phyloP scores from a whole-genome alignment of 2,329 filamentous ascomycete species.

The Xylaria sp. region DNA sequence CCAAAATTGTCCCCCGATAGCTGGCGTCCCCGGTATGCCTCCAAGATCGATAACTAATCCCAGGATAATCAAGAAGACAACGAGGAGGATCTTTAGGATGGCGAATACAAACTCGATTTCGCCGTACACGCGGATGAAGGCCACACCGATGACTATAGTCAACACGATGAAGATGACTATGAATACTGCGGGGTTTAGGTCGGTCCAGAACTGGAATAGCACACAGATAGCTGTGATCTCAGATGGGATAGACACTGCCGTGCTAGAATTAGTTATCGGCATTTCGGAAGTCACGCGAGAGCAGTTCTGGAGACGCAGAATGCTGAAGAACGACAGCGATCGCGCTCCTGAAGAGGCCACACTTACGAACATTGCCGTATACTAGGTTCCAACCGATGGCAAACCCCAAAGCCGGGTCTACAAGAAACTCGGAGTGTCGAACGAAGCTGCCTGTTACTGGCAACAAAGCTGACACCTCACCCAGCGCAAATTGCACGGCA shows the following conservation, averaged over 20 bases:
- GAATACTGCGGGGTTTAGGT: slow-evolving; percentile 64
- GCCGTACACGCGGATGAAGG: slow-evolving; percentile 68
- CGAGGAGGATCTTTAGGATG: slow-evolving; percentile 68
- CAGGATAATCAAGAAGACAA: slow-evolving; percentile 71
- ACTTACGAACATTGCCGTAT: slow-evolving; percentile 58
- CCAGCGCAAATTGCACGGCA: slow-evolving; percentile 68
- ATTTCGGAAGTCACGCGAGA: not conserved
- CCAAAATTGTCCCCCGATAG: slow-evolving; percentile 77
- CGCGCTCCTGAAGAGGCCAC: not conserved
- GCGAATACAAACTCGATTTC: slow-evolving; percentile 67
- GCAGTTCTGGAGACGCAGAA: not conserved
- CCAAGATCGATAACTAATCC: slow-evolving; percentile 72
- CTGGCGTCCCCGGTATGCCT: slow-evolving; percentile 66
- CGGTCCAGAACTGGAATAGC: slow-evolving; percentile 72
- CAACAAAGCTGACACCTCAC: slow-evolving; percentile 69
- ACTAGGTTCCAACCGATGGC: slow-evolving; percentile 66
- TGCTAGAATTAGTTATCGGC: not conserved
- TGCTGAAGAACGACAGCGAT: not conserved
- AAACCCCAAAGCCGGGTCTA: slow-evolving; percentile 70
- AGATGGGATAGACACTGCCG: slow-evolving; percentile 60
- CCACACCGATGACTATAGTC: slow-evolving; percentile 67
- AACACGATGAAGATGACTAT: slow-evolving; percentile 63
- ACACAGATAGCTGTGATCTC: slow-evolving; percentile 73
- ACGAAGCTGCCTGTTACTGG: slow-evolving; percentile 73
- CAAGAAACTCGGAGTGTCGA: slow-evolving; percentile 68